A percentile compares a stretch with the other conserved stretches of the same genome.
These are phyloP conservation scores for Entomortierella beljakovae DNA, from an alignment of 192 early-diverging fungal genomes.

Conservation along the genomic window DNA sequence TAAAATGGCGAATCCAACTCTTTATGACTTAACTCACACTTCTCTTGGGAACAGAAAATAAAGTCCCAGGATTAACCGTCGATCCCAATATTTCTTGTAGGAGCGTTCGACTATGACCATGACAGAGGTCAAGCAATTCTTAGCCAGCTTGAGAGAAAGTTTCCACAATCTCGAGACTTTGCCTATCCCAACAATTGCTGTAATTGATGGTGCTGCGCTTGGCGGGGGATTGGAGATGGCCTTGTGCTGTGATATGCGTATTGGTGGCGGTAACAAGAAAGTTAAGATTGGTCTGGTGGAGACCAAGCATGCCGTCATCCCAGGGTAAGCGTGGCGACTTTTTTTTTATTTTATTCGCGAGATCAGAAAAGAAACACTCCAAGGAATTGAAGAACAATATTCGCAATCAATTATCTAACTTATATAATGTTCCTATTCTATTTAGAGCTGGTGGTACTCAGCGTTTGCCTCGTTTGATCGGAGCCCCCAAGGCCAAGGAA, in stretches of 20 bases:
- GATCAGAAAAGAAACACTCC: no score
- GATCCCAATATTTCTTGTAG: conserved; percentile 30
- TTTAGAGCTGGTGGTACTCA: conserved; percentile 94
- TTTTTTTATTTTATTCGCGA: no score
- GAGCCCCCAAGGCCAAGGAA: conserved; percentile 89
- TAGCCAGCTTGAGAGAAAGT: conserved; percentile 76
- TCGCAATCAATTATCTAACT: no score
- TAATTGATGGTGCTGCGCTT: conserved; percentile 92
- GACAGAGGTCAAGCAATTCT: conserved; percentile 82
- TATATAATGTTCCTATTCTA: no score
- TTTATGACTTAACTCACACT: no score
- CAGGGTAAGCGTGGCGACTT: conserved; percentile 87
- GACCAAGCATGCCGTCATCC: conserved; percentile 94
- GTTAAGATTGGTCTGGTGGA: conserved; percentile 92
- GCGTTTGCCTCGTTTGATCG: conserved; percentile 89
- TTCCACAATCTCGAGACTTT: conserved; percentile 90
- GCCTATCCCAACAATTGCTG: conserved; percentile 94
- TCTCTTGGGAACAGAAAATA: no score
- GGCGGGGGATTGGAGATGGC: conserved; percentile 95
- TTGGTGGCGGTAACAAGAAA: conserved; percentile 74
- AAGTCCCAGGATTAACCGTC: not conserved
- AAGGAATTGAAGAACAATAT: no score
- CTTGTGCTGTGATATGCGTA: conserved; percentile 88
- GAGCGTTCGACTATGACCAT: conserved; percentile 87
- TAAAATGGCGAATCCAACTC: no score